Conservation (phyloP, 495 filamentous ascomycete genomes). For the Haplographium delicatum region DNA sequence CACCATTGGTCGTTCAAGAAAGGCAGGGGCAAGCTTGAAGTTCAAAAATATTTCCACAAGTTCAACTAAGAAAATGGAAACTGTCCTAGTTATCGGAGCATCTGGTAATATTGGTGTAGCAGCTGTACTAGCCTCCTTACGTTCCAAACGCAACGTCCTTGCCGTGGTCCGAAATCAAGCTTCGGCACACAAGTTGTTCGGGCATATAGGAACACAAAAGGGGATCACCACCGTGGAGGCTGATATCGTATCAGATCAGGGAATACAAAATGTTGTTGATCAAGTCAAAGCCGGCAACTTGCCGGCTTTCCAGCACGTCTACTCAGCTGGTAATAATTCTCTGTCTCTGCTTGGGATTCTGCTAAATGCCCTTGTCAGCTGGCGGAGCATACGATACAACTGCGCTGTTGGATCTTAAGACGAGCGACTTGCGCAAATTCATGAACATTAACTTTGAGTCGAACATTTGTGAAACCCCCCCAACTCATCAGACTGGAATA, state of each 20-base stretch:
- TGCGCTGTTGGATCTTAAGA: slow-evolving; percentile 27
- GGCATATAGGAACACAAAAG: slow-evolving; percentile 29
- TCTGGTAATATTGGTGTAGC: slow-evolving; percentile 40
- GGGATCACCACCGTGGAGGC: slow-evolving; percentile 34
- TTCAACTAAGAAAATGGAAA: slow-evolving; percentile 29
- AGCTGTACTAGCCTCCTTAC: slow-evolving; percentile 29
- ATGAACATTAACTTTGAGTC: slow-evolving; percentile 33
- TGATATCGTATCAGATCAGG: slow-evolving; percentile 29
- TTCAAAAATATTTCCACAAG: neutral
- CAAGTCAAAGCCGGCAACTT: slow-evolving; percentile 33
- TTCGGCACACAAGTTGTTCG: slow-evolving; percentile 34
- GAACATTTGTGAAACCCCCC: slow-evolving; percentile 32
- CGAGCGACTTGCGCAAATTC: slow-evolving; percentile 25
- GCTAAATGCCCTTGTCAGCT: slow-evolving; percentile 17
- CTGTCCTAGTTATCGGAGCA: slow-evolving; percentile 36
- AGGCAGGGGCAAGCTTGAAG: no score
- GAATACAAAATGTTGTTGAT: slow-evolving; percentile 34
- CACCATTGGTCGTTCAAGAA: no score
- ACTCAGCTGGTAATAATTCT: slow-evolving; percentile 28
- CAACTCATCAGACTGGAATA: neutral
- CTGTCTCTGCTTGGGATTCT: neutral
- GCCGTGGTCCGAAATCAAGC: slow-evolving; percentile 37
- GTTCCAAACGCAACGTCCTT: slow-evolving; percentile 30
- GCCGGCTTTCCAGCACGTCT: slow-evolving; percentile 39
- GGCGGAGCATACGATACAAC: slow-evolving; percentile 29